A percentile compares a stretch with the other conserved stretches of the same genome.
These are phyloP conservation scores for Backusella luteola DNA, from an alignment of 192 early-diverging fungal species.

Conservation along the genomic window DNA sequence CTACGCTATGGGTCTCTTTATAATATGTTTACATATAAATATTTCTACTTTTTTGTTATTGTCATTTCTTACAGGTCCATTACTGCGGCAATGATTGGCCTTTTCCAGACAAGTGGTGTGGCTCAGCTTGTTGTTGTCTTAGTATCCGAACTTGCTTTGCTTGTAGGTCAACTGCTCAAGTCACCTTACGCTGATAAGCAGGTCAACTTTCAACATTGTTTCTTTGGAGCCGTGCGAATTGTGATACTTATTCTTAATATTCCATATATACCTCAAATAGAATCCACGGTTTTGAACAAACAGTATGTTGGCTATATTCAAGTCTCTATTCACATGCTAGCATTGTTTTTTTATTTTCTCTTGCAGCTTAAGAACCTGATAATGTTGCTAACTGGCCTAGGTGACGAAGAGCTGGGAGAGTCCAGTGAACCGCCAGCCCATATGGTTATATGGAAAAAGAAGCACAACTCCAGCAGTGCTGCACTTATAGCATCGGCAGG, in stretches of 20 bases:
- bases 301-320: slow-evolving; percentile 46
- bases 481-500: background rate
- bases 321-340: slow-evolving; percentile 40
- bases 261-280: slow-evolving; percentile 28
- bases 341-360: slow-evolving; percentile 41
- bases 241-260: slow-evolving; percentile 39
- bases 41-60: slow-evolving; percentile 23
- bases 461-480: background rate
- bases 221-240: slow-evolving; percentile 33
- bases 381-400: slow-evolving; percentile 14
- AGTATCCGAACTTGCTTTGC: slow-evolving; percentile 35
- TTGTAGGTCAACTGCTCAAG: slow-evolving; percentile 40
- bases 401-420: slow-evolving; percentile 16
- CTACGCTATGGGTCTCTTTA: slow-evolving; percentile 47
- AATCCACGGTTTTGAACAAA: slow-evolving; percentile 17
- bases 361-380: slow-evolving; percentile 29
- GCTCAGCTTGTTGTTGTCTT: slow-evolving; percentile 44
- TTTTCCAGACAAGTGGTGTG: slow-evolving; percentile 42
- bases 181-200: slow-evolving; percentile 39
- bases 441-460: slow-evolving; percentile 6
- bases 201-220: slow-evolving; percentile 38
- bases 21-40: slow-evolving; percentile 39
- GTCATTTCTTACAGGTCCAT: slow-evolving; percentile 30
- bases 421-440: background rate
- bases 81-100: slow-evolving; percentile 35